Evolutionary conservation across 208 protist species (phyloP).

Genomic region (Eutreptiella sp.): DNA sequence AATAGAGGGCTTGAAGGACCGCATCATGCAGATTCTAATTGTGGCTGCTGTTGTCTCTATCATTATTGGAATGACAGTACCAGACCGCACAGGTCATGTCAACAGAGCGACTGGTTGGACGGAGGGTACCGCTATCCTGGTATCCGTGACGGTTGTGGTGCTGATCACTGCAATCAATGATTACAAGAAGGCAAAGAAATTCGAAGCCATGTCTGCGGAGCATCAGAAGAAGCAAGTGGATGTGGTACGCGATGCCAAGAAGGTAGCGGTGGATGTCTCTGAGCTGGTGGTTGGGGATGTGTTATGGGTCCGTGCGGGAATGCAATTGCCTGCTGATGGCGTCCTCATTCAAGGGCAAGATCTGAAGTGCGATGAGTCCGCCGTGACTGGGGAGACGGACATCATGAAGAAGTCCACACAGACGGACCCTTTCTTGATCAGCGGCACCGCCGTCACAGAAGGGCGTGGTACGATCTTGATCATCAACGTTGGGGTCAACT

Average conservation of each 20-base stretch:
- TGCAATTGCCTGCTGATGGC: constrained; percentile 84
- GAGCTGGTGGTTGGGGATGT: constrained; percentile 93
- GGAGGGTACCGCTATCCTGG: constrained; percentile 90
- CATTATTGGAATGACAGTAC: constrained; percentile 61
- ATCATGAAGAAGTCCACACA: constrained; percentile 59
- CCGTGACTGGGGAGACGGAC: constrained; percentile 85
- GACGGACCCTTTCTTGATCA: constrained; percentile 66
- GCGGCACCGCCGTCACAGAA: constrained; percentile 73
- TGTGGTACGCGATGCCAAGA: constrained; percentile 75
- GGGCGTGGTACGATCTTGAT: constrained; percentile 77
- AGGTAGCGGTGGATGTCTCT: constrained; percentile 69
- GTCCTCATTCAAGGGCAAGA: constrained; percentile 68
- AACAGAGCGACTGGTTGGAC: constrained; percentile 83
- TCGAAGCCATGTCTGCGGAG: constrained; percentile 82
- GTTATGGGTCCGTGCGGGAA: constrained; percentile 69
- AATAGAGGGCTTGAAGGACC: constrained; percentile 61
- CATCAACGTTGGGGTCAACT: constrained; percentile 79
- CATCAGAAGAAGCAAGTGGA: constrained; percentile 73
- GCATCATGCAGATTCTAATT: constrained; percentile 63
- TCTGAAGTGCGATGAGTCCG: constrained; percentile 78
- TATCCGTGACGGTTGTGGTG: constrained; percentile 86
- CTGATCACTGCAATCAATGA: constrained; percentile 86
- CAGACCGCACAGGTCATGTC: constrained; percentile 50
- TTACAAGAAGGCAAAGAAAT: constrained; percentile 86
- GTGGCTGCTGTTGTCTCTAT: constrained; percentile 57